phyloP scores from a whole-genome alignment of 805 yeast genomes.

The Priceomyces fermenticarens region DNA sequence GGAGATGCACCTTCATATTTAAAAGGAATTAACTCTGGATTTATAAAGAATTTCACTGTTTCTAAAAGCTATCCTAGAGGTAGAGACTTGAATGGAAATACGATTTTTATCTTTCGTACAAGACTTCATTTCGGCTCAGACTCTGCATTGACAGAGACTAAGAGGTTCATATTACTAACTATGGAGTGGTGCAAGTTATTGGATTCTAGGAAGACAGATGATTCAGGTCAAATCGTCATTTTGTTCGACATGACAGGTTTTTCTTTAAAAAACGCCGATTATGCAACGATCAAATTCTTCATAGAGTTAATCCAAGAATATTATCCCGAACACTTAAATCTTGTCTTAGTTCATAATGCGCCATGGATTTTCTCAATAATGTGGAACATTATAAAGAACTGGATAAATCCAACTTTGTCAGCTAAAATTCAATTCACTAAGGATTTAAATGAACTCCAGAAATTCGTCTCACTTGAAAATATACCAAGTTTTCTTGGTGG shows the following conservation, averaged over 20 bases:
- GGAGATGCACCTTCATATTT: conserved; percentile 69
- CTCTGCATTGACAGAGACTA: conserved; percentile 62
- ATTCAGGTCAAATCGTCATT: conserved; percentile 62
- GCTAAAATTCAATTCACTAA: conserved; percentile 81
- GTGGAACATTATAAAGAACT: conserved; percentile 87
- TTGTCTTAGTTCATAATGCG: conserved; percentile 82
- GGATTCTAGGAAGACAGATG: conserved; percentile 54
- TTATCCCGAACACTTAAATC: conserved; percentile 91
- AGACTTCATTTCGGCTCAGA: conserved; percentile 57
- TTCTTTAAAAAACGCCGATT: conserved; percentile 90
- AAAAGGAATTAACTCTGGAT: conserved; percentile 38
- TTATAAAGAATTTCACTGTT: conserved; percentile 53
- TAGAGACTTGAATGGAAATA: conserved; percentile 67
- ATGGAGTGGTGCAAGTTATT: conserved; percentile 83
- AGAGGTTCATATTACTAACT: conserved; percentile 67
- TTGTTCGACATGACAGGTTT: conserved; percentile 86
- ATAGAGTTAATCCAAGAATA: conserved; percentile 91
- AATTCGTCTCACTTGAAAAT: conserved; percentile 52
- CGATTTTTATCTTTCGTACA: conserved; percentile 79
- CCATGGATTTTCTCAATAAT: conserved; percentile 96
- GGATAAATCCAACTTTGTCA: conserved; percentile 95
- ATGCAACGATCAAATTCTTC: conserved; percentile 84
- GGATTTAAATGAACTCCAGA: conserved; percentile 55
- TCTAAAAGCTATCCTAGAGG: conserved; percentile 79
- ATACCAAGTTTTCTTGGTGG: conserved; percentile 76